phyloP scores from a whole-genome alignment of 441 rosid species.

The Erodium texanum region DNA sequence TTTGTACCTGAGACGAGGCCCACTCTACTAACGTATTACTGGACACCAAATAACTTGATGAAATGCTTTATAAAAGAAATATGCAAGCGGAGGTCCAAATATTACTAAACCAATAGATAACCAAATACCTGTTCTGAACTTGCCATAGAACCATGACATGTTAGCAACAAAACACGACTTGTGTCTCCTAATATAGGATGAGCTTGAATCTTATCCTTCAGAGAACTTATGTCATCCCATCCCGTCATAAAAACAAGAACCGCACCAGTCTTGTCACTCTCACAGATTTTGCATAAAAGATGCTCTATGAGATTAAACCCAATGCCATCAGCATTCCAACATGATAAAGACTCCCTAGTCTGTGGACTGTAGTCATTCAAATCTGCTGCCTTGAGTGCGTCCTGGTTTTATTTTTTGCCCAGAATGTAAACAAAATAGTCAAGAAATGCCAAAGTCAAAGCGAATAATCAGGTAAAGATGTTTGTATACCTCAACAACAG shows the following conservation, averaged over 20 bases:
- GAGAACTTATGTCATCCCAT: slow-evolving; percentile 93
- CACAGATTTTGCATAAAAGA: slow-evolving; percentile 87
- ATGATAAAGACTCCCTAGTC: slow-evolving; percentile 75
- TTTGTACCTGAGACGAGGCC: no score
- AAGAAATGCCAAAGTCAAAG: neutral
- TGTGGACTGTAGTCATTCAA: slow-evolving; percentile 78
- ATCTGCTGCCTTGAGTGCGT: slow-evolving; percentile 78
- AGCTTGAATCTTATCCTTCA: slow-evolving; percentile 89
- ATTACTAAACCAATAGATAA: slow-evolving; percentile 7
- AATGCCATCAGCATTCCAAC: slow-evolving; percentile 87
- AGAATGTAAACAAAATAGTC: neutral
- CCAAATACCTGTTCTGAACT: slow-evolving; percentile 76
- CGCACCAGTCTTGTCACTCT: slow-evolving; percentile 90
- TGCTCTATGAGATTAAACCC: slow-evolving; percentile 97
- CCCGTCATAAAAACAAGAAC: slow-evolving; percentile 97
- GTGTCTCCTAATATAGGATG: slow-evolving; percentile 98
- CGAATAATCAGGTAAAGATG: neutral
- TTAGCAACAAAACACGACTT: slow-evolving; percentile 73
- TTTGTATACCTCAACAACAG: slow-evolving; percentile 81
- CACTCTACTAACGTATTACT: neutral
- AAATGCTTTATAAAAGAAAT: neutral
- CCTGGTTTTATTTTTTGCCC: slow-evolving; percentile 35
- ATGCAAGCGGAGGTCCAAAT: slow-evolving; percentile 9
- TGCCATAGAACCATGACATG: slow-evolving; percentile 99
- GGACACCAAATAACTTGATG: no score